phyloP scores from a whole-genome alignment of 768 basidiomycete species.

The Trametes villosa region DNA sequence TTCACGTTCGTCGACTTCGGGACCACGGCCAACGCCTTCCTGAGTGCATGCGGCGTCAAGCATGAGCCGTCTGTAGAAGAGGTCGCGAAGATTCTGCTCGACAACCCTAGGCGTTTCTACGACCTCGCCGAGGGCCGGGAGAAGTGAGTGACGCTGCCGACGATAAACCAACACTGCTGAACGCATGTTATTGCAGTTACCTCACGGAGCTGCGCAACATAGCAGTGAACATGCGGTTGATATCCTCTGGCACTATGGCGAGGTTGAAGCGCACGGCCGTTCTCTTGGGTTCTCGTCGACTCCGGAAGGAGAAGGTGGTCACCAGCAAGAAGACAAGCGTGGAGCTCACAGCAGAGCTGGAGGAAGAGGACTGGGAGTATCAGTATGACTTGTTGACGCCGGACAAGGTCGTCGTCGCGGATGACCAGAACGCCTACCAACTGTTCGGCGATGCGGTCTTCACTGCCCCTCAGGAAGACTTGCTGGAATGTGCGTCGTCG shows the following conservation, averaged over 20 bases:
- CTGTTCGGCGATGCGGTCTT: constrained; percentile 79
- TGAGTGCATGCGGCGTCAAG: constrained; percentile 86
- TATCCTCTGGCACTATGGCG: constrained; percentile 54
- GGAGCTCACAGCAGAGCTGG: constrained; percentile 43
- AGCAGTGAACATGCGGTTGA: constrained; percentile 67
- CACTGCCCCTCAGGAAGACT: constrained; percentile 86
- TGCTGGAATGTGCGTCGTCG: constrained; percentile 71
- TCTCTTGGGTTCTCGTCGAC: constrained; percentile 73
- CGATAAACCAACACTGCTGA: background rate
- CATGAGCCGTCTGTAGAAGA: constrained; percentile 88
- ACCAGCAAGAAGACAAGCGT: constrained; percentile 20
- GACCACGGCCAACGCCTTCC: constrained; percentile 75
- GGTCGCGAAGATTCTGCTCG: constrained; percentile 69
- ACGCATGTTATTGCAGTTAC: constrained; percentile 55
- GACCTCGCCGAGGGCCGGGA: constrained; percentile 68
- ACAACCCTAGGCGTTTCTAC: constrained; percentile 73
- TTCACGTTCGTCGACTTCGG: constrained; percentile 94
- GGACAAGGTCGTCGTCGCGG: constrained; percentile 77
- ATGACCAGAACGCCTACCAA: constrained; percentile 82
- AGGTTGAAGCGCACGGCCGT: constrained; percentile 75
- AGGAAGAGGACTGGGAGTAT: constrained; percentile 77
- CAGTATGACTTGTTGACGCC: constrained; percentile 74
- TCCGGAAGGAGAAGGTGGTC: constrained; percentile 38
- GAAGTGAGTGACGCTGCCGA: constrained; percentile 51
- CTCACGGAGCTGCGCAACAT: constrained; percentile 82